Evolutionary conservation across 352 stramenopile species (phyloP).

Genomic region (Pythium inflatum): DNA sequence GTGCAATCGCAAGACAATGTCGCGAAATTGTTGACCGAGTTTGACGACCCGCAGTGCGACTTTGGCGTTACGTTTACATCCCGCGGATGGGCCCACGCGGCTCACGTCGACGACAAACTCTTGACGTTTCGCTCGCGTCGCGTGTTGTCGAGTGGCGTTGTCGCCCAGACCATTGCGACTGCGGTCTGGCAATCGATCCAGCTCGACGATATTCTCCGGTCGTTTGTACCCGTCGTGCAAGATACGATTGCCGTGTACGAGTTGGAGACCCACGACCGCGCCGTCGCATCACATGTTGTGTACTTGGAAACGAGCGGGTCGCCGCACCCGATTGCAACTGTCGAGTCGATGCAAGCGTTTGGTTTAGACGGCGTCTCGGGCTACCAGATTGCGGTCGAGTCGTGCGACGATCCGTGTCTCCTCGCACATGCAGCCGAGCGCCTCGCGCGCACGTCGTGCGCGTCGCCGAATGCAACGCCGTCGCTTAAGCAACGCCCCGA

Average conservation of each 20-base stretch:
- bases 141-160: conserved; percentile 22
- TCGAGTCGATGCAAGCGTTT: conserved; percentile 41
- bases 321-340: conserved; percentile 44
- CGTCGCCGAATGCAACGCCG: conserved; percentile 18
- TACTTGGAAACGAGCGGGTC: conserved; percentile 33
- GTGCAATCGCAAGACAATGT: conserved; percentile 39
- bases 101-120: conserved; percentile 41
- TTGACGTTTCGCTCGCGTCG: conserved; percentile 56
- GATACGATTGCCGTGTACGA: conserved; percentile 48
- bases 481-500: conserved; percentile 8
- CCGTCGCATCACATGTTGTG: conserved; percentile 37
- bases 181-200: conserved; percentile 59
- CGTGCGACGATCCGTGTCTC: conserved; percentile 57
- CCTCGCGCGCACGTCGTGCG: conserved; percentile 15
- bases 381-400: conserved; percentile 63
- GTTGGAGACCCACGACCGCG: conserved; percentile 34
- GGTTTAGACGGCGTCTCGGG: conserved; percentile 15
- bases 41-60: conserved; percentile 22
- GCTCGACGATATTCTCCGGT: conserved; percentile 64
- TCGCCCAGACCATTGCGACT: conserved; percentile 41
- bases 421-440: conserved; percentile 44
- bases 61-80: conserved; percentile 48
- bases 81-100: conserved; percentile 52
- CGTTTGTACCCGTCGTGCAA: conserved; percentile 57
- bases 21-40: conserved; percentile 39